Evolutionary conservation across 306 rosid genomes (phyloP).

Genomic region (Rubus parviflorus): DNA sequence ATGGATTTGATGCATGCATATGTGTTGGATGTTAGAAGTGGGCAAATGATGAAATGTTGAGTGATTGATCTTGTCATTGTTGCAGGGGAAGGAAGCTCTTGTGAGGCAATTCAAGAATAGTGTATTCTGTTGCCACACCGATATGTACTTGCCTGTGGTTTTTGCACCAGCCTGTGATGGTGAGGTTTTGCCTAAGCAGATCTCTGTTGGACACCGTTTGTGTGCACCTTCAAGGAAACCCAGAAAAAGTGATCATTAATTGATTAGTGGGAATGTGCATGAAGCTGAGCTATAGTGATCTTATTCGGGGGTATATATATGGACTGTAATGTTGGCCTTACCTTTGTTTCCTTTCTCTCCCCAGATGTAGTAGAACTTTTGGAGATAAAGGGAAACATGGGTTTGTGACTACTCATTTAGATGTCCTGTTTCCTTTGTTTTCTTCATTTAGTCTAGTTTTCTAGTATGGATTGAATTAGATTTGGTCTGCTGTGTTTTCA

Average conservation of each 20-base stretch:
- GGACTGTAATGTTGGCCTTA: not conserved
- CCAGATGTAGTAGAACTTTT: constrained; percentile 20
- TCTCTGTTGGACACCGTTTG: constrained; percentile 21
- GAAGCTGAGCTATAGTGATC: not conserved
- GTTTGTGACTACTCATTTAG: not conserved
- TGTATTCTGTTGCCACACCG: constrained; percentile 39
- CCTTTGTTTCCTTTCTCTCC: constrained; percentile 52
- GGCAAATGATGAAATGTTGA: not conserved
- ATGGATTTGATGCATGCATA: not conserved
- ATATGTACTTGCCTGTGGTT: constrained; percentile 39
- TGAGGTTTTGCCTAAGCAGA: not conserved
- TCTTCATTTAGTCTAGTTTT: not conserved
- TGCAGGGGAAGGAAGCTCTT: constrained; percentile 44
- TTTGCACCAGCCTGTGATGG: constrained; percentile 46
- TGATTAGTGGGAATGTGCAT: not conserved
- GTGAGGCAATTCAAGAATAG: constrained; percentile 30
- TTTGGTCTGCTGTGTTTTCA: constrained; percentile 20
- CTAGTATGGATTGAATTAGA: not conserved
- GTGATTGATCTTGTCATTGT: not conserved
- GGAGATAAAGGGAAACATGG: constrained; percentile 52
- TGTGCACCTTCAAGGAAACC: constrained; percentile 19
- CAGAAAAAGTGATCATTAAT: not conserved
- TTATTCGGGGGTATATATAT: not conserved
- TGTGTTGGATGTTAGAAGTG: not conserved
- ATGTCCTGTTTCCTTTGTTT: not conserved